Base-by-base conservation (phyloP, 306 rosid genomes). In the Cucurbita argyrosperma region DNA sequence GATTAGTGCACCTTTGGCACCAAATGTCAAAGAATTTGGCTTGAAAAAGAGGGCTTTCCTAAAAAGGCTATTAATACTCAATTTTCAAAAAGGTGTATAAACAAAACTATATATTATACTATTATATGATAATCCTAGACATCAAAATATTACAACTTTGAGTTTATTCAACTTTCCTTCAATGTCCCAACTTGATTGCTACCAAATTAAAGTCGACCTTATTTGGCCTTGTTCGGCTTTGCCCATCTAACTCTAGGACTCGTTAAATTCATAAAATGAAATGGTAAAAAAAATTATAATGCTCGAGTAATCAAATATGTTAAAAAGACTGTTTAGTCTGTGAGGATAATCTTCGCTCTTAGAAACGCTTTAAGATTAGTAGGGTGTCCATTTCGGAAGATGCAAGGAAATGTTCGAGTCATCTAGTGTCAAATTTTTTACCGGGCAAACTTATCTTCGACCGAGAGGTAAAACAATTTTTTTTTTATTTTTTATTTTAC, bases 1-100 rank as follows among this genome's bases (percentile, higher is more conserved):
- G 35, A 55, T 55, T 53, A 53, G 58, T 15, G 56, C 0, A 26
- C 11, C 26, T 26, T 15, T 60, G 37, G 43, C 19, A 12, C 6
- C 66, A 61, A 61, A 61, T 61, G 46, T 61, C 46, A 61, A 61
- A 61, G n/a, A 61, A 37, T 61, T 61, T 61, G 68, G 47, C 68
- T 61, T 37, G 16, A 61, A 35, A 14, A 15, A 2, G 47, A 43
- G 45, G 5, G 9, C 1, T 60, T 35, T 61, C 19, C 46, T 37
- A 61, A 61, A 61, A 12, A 13, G 47, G 14, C 21, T 14, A 61
- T 61, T 61, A 61, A 61, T 35, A 19, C 37, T 3, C 23, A 15
- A 61, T 14, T 61, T 61, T 14, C 47, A 37, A 37, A 61, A 61
- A 15, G 68, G 68, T 61, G 68, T 61, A 16, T 61, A 61, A 21